Evolutionary conservation across 1,284 basidiomycete genomes (phyloP), one percentile per base, ranked within the genome.

Genomic region (Schizopora paradoxa): DNA sequence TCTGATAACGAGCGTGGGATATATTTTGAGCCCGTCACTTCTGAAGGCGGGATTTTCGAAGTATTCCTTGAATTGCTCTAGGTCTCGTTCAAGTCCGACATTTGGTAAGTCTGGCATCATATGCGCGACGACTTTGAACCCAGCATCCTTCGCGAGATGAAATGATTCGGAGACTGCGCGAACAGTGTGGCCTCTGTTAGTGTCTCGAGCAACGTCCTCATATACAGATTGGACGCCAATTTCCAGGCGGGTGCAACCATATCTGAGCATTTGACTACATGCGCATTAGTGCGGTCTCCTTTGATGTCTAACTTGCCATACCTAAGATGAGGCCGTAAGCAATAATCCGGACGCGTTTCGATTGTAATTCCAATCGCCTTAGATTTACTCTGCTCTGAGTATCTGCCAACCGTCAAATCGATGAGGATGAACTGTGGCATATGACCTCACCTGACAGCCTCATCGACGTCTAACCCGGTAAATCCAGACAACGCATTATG

Each of bases 311-410:
- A 29, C 28, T 40, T 28, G 27, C 33, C 61, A 51, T 59, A 82
- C 86, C 85, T 88, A 38, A 99, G 74, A 70, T 99, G 96, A 3
- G 96, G 96, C 48, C 91, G 86, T 43, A 99, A 73, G 59, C 96
- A 99, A 65, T 99, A 99, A 64, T 99, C 96, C 23, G 96, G 96
- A 31, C 96, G 76, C 3, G 96, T 99, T 67, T 99, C 96, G 56
- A 99, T 99, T 2, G 96, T 99, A 59, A 99, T 99, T 4, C 96
- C 96, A 46, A 98, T 97, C 19, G 93, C 96, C 66, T 99, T 99
- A 35, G 93, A 95, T 69, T 95, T 94, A 60, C 92, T 91, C 62
- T 92, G 87, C 62, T 98, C 95, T 4, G 93, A 96, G 62, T 91
- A 97, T 48, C 86, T 88, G 23, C 18, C 21, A 14, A 14, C 11